Base-by-base conservation (phyloP, 2,329 filamentous ascomycete species). In the Aspergillus versicolor region DNA sequence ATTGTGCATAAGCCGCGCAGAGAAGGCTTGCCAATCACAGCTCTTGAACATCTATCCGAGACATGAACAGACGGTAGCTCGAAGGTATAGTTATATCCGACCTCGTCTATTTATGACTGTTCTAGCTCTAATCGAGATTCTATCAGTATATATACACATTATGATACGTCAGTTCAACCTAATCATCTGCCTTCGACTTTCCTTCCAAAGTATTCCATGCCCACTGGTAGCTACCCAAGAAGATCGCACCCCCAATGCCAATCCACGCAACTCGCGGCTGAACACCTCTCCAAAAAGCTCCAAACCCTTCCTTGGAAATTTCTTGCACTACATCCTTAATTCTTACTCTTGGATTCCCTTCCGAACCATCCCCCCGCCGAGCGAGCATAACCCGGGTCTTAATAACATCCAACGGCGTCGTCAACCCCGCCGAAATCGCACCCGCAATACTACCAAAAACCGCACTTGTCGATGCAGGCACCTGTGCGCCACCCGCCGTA, bases 381-480 rank as follows among this genome's bases (percentile, higher is more conserved):
- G 90, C 88, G 65, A 99, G 79, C 94, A 99, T 99, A 75, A 97
- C 88, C 62, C 94, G 82, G 63, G 94, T 99, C 85, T 99, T 99
- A 64, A 99, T 81, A 61, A 99, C 94, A 76, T 99, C 94, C 61
- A 99, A 77, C 40, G 94, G 94, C 52, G 94, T 99, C 22, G 94
- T 99, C 58, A 93, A 72, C 0, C 85, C 93, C 0, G 94, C 94
- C 0, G 94, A 92, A 40, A 97, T 81, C 1, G 88, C 92, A 1
- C 94, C 94, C 0, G 91, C 87, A 37, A 92, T 70, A 66, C 89
- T 92, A 0, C 94, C 94, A 73, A 94, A 93, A 42, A 94, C 66
- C 0, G 89, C 94, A 64, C 90, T 94, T 77, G 96, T 92, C 2
- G 83, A 76, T 0, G 89, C 92, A 15, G 86, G 83, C 2, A 94